Conservation (phyloP, 176 grass and related monocot genomes). For the Luzula sylvatica region DNA sequence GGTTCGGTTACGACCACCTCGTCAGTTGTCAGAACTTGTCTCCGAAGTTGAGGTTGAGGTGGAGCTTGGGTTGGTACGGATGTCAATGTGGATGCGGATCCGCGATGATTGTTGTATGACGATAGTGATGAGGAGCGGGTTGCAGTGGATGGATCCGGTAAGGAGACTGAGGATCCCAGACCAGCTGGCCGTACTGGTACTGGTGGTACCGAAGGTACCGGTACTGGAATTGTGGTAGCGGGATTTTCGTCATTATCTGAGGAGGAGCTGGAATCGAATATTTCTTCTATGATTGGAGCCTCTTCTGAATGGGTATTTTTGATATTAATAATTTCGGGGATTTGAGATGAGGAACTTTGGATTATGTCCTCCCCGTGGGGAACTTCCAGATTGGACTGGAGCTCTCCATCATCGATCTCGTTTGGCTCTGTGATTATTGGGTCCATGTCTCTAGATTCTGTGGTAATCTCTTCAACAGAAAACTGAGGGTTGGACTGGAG, state of each 20-base stretch:
- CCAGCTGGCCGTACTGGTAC: constrained; percentile 53
- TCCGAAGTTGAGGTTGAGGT: constrained; percentile 30
- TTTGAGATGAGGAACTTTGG: not conserved
- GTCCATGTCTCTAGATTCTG: constrained; percentile 4
- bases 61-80: no score
- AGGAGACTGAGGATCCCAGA: constrained; percentile 54
- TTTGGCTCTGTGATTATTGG: not conserved
- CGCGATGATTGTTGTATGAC: constrained; percentile 34
- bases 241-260: constrained; percentile 38
- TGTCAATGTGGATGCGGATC: no score
- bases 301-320: constrained; percentile 8
- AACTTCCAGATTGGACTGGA: not conserved
- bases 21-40: constrained; percentile 33
- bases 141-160: constrained; percentile 43
- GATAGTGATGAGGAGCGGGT: constrained; percentile 39
- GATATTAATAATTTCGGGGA: no score
- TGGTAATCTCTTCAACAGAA: not conserved
- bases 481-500: not conserved
- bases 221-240: constrained; percentile 16
- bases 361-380: not conserved
- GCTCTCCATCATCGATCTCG: not conserved
- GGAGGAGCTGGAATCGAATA: constrained; percentile 33
- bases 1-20: constrained; percentile 12
- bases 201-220: constrained; percentile 16
- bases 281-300: constrained; percentile 38